Conservation (phyloP, 1,284 basidiomycete genomes). For the Rhodotorula sp. region DNA sequence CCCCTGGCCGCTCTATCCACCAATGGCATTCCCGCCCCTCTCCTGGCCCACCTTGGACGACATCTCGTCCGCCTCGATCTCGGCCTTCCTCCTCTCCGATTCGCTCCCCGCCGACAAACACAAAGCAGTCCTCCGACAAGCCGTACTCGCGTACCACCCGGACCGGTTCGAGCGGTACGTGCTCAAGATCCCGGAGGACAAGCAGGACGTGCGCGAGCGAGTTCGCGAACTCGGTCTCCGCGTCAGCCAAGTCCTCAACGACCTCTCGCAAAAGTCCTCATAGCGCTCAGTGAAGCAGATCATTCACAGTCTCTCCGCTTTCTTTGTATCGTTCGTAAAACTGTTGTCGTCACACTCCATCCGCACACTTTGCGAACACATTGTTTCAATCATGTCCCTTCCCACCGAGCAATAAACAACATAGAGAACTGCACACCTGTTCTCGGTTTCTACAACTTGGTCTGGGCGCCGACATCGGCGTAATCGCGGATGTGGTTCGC, state of each 20-base stretch:
- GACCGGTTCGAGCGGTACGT: slow-evolving; percentile 36
- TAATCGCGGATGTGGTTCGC: slow-evolving; percentile 59
- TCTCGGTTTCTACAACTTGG: slow-evolving; percentile 44
- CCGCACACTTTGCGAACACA: too few relatives aligned
- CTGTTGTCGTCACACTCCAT: slow-evolving; percentile 5
- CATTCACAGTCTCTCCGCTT: too few relatives aligned
- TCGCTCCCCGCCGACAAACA: slow-evolving; percentile 5
- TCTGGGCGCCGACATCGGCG: slow-evolving; percentile 37
- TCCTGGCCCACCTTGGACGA: slow-evolving; percentile 41
- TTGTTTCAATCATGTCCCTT: too few relatives aligned
- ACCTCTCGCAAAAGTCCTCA: slow-evolving; percentile 18
- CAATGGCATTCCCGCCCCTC: slow-evolving; percentile 43
- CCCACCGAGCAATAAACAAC: not conserved
- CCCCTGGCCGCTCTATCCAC: slow-evolving; percentile 36
- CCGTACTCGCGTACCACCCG: slow-evolving; percentile 37
- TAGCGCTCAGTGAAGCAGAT: not conserved
- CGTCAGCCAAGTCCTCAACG: slow-evolving; percentile 34
- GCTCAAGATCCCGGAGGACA: slow-evolving; percentile 20
- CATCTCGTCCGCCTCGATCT: slow-evolving; percentile 20
- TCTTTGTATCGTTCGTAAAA: too few relatives aligned
- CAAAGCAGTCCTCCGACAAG: slow-evolving; percentile 20
- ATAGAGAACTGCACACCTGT: too few relatives aligned
- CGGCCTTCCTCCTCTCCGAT: slow-evolving; percentile 29
- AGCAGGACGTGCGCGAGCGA: slow-evolving; percentile 26
- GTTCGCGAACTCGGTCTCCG: slow-evolving; percentile 31